phyloP scores from a whole-genome alignment of 352 stramenopile genomes.

The Phytophthora sansomeana region DNA sequence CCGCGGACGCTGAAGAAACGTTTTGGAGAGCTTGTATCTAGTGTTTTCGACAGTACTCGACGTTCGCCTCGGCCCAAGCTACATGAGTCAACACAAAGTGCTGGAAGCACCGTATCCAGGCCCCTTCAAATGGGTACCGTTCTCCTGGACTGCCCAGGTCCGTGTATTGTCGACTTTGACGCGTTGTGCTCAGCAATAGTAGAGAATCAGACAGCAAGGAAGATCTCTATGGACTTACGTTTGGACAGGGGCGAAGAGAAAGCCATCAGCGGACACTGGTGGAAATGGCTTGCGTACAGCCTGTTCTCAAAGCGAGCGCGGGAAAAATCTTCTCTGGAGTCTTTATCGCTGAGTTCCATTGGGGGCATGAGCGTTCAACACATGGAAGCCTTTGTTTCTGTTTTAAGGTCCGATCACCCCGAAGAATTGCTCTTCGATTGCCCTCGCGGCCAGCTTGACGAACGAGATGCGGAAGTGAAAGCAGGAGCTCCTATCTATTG shows the following conservation, averaged over 20 bases:
- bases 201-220: slow-evolving; percentile 18
- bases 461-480: slow-evolving; percentile 2
- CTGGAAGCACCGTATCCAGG: neutral
- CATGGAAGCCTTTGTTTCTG: slow-evolving; percentile 2
- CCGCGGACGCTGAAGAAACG: neutral
- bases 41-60: slow-evolving; percentile 16
- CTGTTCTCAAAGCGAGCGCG: slow-evolving; percentile 21
- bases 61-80: neutral
- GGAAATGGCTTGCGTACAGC: slow-evolving; percentile 25
- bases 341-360: slow-evolving; percentile 8
- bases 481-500: slow-evolving; percentile 19
- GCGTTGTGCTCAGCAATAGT: slow-evolving; percentile 21
- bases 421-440: slow-evolving; percentile 20
- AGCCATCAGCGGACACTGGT: slow-evolving; percentile 1
- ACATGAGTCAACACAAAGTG: neutral
- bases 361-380: slow-evolving; percentile 3
- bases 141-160: neutral
- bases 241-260: neutral
- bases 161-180: slow-evolving; percentile 2
- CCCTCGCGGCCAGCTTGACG: neutral
- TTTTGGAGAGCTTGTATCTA: neutral
- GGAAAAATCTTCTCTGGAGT: slow-evolving; percentile 4
- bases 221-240: slow-evolving; percentile 16
- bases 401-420: slow-evolving; percentile 12
- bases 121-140: slow-evolving; percentile 9